These are phyloP conservation scores for Trichoderma oligosporum DNA, from an alignment of 2,329 filamentous ascomycete genomes.

Conservation along the genomic window DNA sequence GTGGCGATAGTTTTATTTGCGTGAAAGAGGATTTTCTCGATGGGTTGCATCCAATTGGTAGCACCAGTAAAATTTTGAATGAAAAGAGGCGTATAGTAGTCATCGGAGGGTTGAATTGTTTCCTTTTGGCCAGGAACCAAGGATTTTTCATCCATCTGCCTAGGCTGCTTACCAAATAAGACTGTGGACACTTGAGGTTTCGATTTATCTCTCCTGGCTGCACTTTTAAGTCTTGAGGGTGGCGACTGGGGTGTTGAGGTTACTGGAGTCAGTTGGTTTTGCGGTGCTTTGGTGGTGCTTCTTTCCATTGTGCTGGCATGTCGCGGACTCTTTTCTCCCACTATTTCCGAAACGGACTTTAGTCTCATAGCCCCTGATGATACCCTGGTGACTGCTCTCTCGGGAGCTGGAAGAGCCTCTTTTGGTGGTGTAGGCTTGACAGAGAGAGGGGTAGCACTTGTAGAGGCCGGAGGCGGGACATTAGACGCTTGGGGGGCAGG, in stretches of 20 bases:
- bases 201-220: conserved; percentile 52
- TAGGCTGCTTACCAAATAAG: conserved; percentile 67
- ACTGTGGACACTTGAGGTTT: conserved; percentile 70
- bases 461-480: conserved; percentile 13
- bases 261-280: conserved; percentile 39
- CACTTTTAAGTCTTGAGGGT: conserved; percentile 29
- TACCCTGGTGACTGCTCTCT: conserved; percentile 64
- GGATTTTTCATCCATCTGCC: conserved; percentile 46
- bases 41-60: conserved; percentile 57
- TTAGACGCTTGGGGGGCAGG: conserved; percentile 5
- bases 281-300: conserved; percentile 27
- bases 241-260: conserved; percentile 45
- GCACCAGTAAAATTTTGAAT: conserved; percentile 55
- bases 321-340: conserved; percentile 56
- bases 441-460: conserved; percentile 11
- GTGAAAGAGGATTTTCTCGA: conserved; percentile 71
- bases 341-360: conserved; percentile 70
- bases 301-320: conserved; percentile 35
- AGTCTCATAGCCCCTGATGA: conserved; percentile 67
- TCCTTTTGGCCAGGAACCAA: conserved; percentile 41
- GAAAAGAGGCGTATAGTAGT: conserved; percentile 62
- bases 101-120: conserved; percentile 48
- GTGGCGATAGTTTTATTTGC: conserved; percentile 90
- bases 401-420: conserved; percentile 28
- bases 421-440: conserved; percentile 12